These are phyloP conservation scores for Rachicladosporium sp. DNA, from an alignment of 2,329 filamentous ascomycete species.

Conservation along the genomic window DNA sequence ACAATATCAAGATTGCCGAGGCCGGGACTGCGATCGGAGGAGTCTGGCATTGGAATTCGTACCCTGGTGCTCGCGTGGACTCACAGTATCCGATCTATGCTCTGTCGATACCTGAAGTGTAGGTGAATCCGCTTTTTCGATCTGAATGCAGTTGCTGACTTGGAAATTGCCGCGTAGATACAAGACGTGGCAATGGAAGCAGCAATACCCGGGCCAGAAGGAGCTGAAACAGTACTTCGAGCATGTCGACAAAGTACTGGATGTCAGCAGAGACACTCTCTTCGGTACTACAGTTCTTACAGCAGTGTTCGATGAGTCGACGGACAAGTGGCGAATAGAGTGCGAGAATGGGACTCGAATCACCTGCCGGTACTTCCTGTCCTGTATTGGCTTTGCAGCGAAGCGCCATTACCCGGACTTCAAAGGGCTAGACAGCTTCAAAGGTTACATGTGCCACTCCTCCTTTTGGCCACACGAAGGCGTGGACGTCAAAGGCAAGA, in stretches of 20 bases:
- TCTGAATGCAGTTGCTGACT: conserved; percentile 32
- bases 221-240: conserved; percentile 49
- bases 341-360: conserved; percentile 41
- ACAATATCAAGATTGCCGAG: conserved; percentile 20
- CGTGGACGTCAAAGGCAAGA: conserved; percentile 46
- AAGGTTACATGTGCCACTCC: conserved; percentile 40
- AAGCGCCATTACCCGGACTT: conserved; percentile 51
- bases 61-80: conserved; percentile 33
- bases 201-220: conserved; percentile 18
- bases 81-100: conserved; percentile 23
- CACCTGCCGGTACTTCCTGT: conserved; percentile 39
- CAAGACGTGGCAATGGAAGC: conserved; percentile 28
- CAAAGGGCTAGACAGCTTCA: conserved; percentile 47
- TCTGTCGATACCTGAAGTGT: conserved; percentile 31
- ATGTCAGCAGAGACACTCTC: conserved; percentile 44
- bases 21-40: conserved; percentile 22
- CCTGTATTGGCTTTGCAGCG: conserved; percentile 46
- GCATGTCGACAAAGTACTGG: conserved; percentile 43
- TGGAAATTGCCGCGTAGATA: conserved; percentile 13
- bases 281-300: conserved; percentile 45
- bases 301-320: conserved; percentile 38
- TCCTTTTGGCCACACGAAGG: conserved; percentile 30
- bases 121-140: conserved; percentile 7
- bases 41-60: conserved; percentile 24
- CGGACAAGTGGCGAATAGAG: conserved; percentile 38